phyloP scores from a whole-genome alignment of 176 grass and related monocot species.

The Juncus inflexus region DNA sequence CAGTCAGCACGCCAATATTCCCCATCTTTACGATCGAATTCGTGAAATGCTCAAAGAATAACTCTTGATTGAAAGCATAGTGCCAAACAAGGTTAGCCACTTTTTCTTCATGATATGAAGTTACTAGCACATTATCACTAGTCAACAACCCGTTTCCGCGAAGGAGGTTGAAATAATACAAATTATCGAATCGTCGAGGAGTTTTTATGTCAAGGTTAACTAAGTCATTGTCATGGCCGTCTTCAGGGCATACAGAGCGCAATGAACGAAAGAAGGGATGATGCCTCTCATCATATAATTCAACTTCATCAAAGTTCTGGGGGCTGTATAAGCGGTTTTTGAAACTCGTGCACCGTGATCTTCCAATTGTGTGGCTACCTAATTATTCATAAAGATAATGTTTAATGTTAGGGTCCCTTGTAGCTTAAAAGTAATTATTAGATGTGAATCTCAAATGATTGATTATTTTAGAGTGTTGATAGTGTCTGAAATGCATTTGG shows the following conservation, averaged over 20 bases:
- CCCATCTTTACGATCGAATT: slow-evolving; percentile 52
- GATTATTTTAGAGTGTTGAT: too few species aligned
- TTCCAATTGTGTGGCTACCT: slow-evolving; percentile 52
- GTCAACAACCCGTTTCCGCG: slow-evolving; percentile 30
- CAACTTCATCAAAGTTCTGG: slow-evolving; percentile 17
- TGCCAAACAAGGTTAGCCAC: slow-evolving; percentile 31
- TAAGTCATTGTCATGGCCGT: slow-evolving; percentile 14
- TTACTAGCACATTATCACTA: slow-evolving; percentile 39
- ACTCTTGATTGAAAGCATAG: slow-evolving; percentile 37
- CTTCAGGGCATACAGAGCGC: slow-evolving; percentile 29
- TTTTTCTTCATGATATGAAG: slow-evolving; percentile 9
- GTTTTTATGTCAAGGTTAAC: slow-evolving; percentile 39
- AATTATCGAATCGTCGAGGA: slow-evolving; percentile 39
- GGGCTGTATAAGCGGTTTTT: slow-evolving; percentile 37
- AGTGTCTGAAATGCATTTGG: too few species aligned
- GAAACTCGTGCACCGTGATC: slow-evolving; percentile 46
- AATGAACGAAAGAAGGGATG: slow-evolving; percentile 28
- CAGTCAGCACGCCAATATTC: slow-evolving; percentile 47
- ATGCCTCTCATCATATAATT: slow-evolving; percentile 1
- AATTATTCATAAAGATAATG: neutral
- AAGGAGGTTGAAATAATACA: slow-evolving; percentile 42
- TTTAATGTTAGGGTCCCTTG: too few species aligned
- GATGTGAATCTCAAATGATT: too few species aligned
- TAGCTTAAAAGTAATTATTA: too few species aligned
- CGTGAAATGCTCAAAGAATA: slow-evolving; percentile 36